Evolutionary conservation across 306 rosid species (phyloP).

Genomic region (Aeschynomene evenia): DNA sequence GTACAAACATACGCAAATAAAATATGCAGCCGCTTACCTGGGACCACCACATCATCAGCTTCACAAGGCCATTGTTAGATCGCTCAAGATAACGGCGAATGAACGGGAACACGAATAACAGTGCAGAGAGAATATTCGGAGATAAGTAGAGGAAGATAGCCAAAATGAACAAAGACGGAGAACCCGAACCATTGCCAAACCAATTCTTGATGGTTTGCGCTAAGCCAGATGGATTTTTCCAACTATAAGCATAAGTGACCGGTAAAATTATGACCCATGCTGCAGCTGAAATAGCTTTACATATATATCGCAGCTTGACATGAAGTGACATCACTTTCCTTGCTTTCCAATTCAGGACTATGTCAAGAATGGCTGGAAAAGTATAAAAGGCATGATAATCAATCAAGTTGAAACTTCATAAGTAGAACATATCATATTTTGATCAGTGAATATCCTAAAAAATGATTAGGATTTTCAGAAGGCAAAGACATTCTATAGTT

Average conservation of each 20-base stretch:
- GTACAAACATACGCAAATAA: not conserved
- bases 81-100: slow-evolving; percentile 79
- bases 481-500: not conserved
- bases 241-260: slow-evolving; percentile 82
- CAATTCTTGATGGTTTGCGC: slow-evolving; percentile 80
- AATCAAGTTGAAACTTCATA: slow-evolving; percentile 23
- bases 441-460: slow-evolving; percentile 13
- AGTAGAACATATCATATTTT: slow-evolving; percentile 20
- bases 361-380: slow-evolving; percentile 78
- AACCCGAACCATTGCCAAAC: slow-evolving; percentile 82
- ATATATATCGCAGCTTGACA: slow-evolving; percentile 80
- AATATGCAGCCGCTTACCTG: slow-evolving; percentile 58
- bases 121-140: slow-evolving; percentile 80
- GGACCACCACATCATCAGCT: slow-evolving; percentile 97
- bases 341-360: slow-evolving; percentile 87
- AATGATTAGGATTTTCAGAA: not conserved
- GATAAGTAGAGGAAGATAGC: slow-evolving; percentile 78
- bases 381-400: slow-evolving; percentile 27
- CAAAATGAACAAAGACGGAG: slow-evolving; percentile 90
- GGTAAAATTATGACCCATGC: slow-evolving; percentile 92
- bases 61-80: slow-evolving; percentile 52
- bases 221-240: slow-evolving; percentile 80
- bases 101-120: slow-evolving; percentile 78
- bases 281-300: slow-evolving; percentile 67
- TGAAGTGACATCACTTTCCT: slow-evolving; percentile 70